These are phyloP conservation scores for Lecanicillium sp. DNA, from an alignment of 2,329 filamentous ascomycete species.

Conservation along the genomic window DNA sequence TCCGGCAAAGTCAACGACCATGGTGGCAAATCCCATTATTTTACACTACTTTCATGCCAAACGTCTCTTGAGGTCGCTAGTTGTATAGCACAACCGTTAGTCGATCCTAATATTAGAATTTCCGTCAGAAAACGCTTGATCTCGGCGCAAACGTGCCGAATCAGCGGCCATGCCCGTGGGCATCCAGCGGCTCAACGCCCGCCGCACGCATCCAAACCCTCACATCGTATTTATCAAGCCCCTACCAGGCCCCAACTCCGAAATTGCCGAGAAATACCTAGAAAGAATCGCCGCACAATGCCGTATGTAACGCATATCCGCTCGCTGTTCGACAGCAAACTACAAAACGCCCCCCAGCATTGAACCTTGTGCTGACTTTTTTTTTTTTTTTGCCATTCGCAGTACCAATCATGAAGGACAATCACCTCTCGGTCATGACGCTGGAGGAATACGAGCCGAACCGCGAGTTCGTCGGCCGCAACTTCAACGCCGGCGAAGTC, in stretches of 20 bases:
- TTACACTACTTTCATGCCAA: neutral
- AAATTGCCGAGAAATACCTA: constrained; percentile 62
- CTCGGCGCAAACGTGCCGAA: too few species aligned
- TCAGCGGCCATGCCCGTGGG: constrained; percentile 75
- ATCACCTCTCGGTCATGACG: constrained; percentile 59
- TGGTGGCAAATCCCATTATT: neutral
- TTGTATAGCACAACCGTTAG: too few species aligned
- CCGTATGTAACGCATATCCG: constrained; percentile 43
- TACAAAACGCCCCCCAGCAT: too few species aligned
- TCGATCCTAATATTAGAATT: too few species aligned
- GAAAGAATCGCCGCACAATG: constrained; percentile 78
- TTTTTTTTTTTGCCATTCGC: neutral
- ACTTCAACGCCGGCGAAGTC: constrained; percentile 85
- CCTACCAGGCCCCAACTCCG: constrained; percentile 57
- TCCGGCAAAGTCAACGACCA: neutral
- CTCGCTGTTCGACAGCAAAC: too few species aligned
- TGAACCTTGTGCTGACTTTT: too few species aligned
- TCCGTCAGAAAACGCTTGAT: too few species aligned
- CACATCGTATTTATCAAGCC: constrained; percentile 83
- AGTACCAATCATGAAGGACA: constrained; percentile 64
- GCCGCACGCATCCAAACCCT: constrained; percentile 66
- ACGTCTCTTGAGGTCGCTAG: too few species aligned
- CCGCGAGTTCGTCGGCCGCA: constrained; percentile 75
- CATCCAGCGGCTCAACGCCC: constrained; percentile 73
- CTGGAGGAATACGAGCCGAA: constrained; percentile 81